Conservation (phyloP, 805 yeast genomes). For the Candida sanyiensis region DNA sequence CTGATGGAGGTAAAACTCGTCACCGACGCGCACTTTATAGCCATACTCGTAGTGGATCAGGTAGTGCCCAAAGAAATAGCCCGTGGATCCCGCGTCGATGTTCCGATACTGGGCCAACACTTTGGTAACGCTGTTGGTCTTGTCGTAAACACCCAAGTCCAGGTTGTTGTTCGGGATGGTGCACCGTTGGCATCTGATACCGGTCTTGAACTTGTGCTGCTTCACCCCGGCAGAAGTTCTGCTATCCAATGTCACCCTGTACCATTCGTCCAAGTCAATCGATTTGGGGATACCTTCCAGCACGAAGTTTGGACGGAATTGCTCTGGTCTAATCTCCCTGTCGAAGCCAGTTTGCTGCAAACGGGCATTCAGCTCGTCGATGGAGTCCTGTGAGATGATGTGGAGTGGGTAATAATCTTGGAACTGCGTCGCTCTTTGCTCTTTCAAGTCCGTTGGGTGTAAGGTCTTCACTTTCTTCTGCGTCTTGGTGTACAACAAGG, state of each 20-base stretch:
- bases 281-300: slow-evolving; percentile 5
- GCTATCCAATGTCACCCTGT: slow-evolving; percentile 7
- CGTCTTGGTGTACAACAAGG: slow-evolving; percentile 16
- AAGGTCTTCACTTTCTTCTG: slow-evolving; percentile 17
- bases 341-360: slow-evolving; percentile 5
- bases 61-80: slow-evolving; percentile 18
- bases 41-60: slow-evolving; percentile 19
- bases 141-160: slow-evolving; percentile 16
- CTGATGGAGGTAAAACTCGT: slow-evolving; percentile 13
- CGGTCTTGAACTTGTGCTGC: slow-evolving; percentile 13
- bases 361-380: slow-evolving; percentile 13
- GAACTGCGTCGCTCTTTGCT: slow-evolving; percentile 14
- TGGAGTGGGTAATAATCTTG: slow-evolving; percentile 24
- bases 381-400: slow-evolving; percentile 12
- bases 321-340: slow-evolving; percentile 12
- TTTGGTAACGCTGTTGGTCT: slow-evolving; percentile 15
- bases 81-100: slow-evolving; percentile 14
- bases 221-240: background rate
- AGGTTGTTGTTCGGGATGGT: slow-evolving; percentile 19
- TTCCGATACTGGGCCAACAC: slow-evolving; percentile 14
- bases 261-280: slow-evolving; percentile 15
- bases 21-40: slow-evolving; percentile 17
- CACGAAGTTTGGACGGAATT: slow-evolving; percentile 21
- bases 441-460: slow-evolving; percentile 13
- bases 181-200: slow-evolving; percentile 20